phyloP scores from a whole-genome alignment of 768 basidiomycete genomes.

The Suillus subluteus region DNA sequence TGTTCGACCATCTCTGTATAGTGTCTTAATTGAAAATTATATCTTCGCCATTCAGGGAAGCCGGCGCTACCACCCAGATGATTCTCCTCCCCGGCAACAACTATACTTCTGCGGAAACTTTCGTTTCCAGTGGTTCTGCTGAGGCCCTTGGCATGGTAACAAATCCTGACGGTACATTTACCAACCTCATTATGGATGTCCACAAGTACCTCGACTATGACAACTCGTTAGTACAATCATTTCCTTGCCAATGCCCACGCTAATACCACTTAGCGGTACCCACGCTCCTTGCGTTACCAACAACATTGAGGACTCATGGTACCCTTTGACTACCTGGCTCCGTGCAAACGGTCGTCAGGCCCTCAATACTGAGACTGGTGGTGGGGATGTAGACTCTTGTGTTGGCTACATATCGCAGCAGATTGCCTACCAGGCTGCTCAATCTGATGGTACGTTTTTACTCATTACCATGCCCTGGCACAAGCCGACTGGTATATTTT shows the following conservation, averaged over 20 bases:
- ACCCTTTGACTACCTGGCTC: constrained; percentile 52
- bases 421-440: constrained; percentile 48
- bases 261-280: constrained; percentile 37
- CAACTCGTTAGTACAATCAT: constrained; percentile 44
- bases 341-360: constrained; percentile 54
- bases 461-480: background rate
- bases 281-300: constrained; percentile 54
- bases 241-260: background rate
- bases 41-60: background rate
- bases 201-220: constrained; percentile 66
- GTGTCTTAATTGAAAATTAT: background rate
- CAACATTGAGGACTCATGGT: constrained; percentile 53
- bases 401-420: constrained; percentile 50
- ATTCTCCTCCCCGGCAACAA: constrained; percentile 64
- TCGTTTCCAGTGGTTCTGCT: constrained; percentile 54
- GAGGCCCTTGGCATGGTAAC: constrained; percentile 48
- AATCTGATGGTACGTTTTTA: constrained; percentile 47
- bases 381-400: constrained; percentile 56
- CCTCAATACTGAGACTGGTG: constrained; percentile 65
- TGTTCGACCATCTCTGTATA: constrained; percentile 33
- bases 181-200: constrained; percentile 59
- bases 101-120: constrained; percentile 56
- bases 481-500: constrained; percentile 1
- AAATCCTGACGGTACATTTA: constrained; percentile 50
- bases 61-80: constrained; percentile 53